Evolutionary conservation across 352 stramenopile species (phyloP).

Genomic region (Aphanomyces cochlioides): DNA sequence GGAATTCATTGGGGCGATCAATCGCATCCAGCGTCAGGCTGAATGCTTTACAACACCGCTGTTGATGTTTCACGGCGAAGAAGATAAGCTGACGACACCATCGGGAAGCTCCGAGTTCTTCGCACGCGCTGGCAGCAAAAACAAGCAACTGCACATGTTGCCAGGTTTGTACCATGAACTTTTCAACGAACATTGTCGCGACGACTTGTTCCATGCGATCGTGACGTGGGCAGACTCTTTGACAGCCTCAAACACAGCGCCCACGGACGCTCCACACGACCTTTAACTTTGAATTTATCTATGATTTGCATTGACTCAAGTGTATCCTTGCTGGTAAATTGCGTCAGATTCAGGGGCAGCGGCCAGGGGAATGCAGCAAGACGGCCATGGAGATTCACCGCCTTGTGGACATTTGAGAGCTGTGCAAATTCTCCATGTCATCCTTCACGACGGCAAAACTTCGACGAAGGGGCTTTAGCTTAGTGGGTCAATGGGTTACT

Average conservation of each 20-base stretch:
- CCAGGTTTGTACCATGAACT: slow-evolving; percentile 41
- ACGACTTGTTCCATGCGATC: slow-evolving; percentile 38
- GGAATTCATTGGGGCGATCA: slow-evolving; percentile 35
- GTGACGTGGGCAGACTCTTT: slow-evolving; percentile 38
- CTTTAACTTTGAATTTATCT: too few relatives aligned
- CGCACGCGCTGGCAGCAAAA: slow-evolving; percentile 35
- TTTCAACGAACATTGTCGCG: slow-evolving; percentile 40
- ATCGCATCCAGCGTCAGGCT: slow-evolving; percentile 32
- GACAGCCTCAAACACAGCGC: background rate
- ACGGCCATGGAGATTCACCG: too few relatives aligned
- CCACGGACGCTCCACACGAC: background rate
- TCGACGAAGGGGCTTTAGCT: too few relatives aligned
- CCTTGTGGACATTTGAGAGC: too few relatives aligned
- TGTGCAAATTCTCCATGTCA: too few relatives aligned
- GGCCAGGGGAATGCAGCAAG: too few relatives aligned
- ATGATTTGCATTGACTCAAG: too few relatives aligned
- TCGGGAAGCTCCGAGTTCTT: slow-evolving; percentile 42
- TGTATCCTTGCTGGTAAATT: too few relatives aligned
- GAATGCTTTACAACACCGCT: slow-evolving; percentile 37
- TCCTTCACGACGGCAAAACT: too few relatives aligned
- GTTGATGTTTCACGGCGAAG: slow-evolving; percentile 42
- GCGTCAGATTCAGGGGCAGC: too few relatives aligned
- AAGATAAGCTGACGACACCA: slow-evolving; percentile 40
- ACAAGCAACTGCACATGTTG: slow-evolving; percentile 50
- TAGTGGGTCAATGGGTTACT: background rate